Base-by-base conservation (phyloP, 2,329 filamentous ascomycete genomes). In the Plenodomus tracheiphilus region DNA sequence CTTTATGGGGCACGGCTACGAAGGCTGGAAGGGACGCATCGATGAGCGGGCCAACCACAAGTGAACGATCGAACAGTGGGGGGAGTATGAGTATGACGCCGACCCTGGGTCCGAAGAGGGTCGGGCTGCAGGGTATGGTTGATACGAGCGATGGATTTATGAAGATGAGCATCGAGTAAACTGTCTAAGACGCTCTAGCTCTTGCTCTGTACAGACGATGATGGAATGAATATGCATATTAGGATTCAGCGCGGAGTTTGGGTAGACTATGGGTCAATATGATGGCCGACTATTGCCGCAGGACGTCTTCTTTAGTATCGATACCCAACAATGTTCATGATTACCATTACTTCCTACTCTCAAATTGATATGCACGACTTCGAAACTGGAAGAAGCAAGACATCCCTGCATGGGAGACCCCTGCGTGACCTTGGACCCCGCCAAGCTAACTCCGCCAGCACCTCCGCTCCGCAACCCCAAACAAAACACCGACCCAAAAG, bases 61-160 rank as follows among this genome's bases (percentile, higher is more conserved):
- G 73, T 20, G 75, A 82, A 57, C 73, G 78, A 49, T 71, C 75
- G 45, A 75, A 75, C 58, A 77, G 77, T 44, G 70, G 73, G 34
- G 75, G 77, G 7, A 81, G 80, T 47, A 78, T 81, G 52, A 66
- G 56, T 48, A 66, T 72, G 61, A 73, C 70, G 3, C 72, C 72
- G 2, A 68, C 64, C 1, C 32, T 60, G 76, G 79, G 58, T 62
- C 77, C 42, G 76, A 80, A 60, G 82, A 65, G 69, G 44, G 59
- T 73, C 80, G 69, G 59, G 53, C 72, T 95, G 59, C 92, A 97
- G 73, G 91, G 92, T 1, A 97, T 97, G 92, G 88, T 84, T 16
- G 93, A 97, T 73, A 93, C 93, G n/a, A 91, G 91, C 68, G 93
- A 97, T 70, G 89, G 91, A 1, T 80, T 97, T 57, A 96, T 96